Evolutionary conservation across 305 asterid genomes (phyloP).

Genomic region (Lippia alba): DNA sequence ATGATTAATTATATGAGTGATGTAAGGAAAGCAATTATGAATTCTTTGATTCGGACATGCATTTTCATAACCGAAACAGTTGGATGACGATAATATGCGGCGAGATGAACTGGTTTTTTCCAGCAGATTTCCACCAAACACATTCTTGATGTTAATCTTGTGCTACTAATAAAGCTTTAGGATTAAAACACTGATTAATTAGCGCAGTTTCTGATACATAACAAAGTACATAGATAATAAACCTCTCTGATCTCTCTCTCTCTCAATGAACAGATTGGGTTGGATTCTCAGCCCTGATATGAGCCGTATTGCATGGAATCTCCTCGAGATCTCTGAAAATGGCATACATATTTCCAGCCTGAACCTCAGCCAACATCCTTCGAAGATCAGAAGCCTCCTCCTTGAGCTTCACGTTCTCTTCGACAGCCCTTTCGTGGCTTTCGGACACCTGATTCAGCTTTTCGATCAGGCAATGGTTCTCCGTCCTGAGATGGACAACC

Average conservation of each 20-base stretch:
- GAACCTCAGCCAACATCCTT: conserved; percentile 46
- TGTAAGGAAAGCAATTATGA: not conserved
- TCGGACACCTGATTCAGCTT: conserved; percentile 50
- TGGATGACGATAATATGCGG: conserved; percentile 9
- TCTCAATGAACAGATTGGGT: not conserved
- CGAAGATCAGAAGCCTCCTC: conserved; percentile 62
- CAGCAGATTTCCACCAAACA: not conserved
- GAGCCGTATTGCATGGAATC: conserved; percentile 36
- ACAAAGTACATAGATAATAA: not conserved
- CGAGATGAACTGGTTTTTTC: conserved; percentile 20
- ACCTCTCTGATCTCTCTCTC: conserved; percentile 16
- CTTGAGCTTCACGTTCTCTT: conserved; percentile 59
- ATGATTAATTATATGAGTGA: not conserved
- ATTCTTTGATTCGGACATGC: conserved; percentile 19
- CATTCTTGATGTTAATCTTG: not conserved
- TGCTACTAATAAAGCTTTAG: too few relatives aligned
- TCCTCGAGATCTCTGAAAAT: conserved; percentile 48
- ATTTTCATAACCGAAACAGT: conserved; percentile 5
- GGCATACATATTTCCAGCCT: conserved; percentile 41
- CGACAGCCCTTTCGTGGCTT: conserved; percentile 45
- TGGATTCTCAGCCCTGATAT: not conserved
- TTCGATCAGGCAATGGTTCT: conserved; percentile 50
- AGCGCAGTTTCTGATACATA: conserved; percentile 18
- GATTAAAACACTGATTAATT: not conserved
- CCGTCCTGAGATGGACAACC: conserved; percentile 49